Conservation (phyloP, 164 flowering plant species). For the Brasenia schreberi region DNA sequence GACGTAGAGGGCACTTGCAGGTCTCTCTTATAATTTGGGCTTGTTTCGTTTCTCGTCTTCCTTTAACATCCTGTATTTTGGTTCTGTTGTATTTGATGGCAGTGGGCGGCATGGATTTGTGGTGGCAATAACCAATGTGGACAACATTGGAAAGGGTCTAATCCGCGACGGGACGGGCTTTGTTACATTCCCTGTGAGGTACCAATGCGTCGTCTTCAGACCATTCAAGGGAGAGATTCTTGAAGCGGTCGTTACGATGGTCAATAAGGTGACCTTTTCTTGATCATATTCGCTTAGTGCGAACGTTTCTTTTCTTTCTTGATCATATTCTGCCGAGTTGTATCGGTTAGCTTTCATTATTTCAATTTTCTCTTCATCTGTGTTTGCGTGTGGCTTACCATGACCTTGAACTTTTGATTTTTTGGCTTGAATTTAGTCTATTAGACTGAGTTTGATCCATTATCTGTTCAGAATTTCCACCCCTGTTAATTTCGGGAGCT, state of each 20-base stretch:
- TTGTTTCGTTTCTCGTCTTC: too few species aligned
- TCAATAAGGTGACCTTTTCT: constrained; percentile 53
- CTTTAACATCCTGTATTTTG: too few species aligned
- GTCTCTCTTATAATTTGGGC: constrained; percentile 9
- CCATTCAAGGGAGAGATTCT: constrained; percentile 95
- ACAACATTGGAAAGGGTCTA: constrained; percentile 75
- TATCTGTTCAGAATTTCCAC: too few species aligned
- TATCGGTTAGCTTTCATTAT: too few species aligned
- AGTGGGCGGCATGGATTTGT: constrained; percentile 95
- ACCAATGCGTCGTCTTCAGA: constrained; percentile 83
- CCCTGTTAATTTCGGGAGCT: too few species aligned
- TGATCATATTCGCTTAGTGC: background rate
- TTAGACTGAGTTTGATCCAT: too few species aligned
- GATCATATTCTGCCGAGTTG: too few species aligned
- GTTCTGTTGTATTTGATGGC: constrained; percentile 3
- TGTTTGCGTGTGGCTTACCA: too few species aligned
- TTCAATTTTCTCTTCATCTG: too few species aligned
- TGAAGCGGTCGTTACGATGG: constrained; percentile 96
- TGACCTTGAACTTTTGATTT: too few species aligned
- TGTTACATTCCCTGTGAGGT: constrained; percentile 84
- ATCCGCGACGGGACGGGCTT: constrained; percentile 92
- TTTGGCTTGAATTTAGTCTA: too few species aligned
- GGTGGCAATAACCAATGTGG: constrained; percentile 88
- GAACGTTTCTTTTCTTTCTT: constrained; percentile 1
- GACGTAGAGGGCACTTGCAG: constrained; percentile 99